These are phyloP conservation scores for Sanghuangporus baumii DNA, from an alignment of 1,284 basidiomycete species.

Conservation along the genomic window DNA sequence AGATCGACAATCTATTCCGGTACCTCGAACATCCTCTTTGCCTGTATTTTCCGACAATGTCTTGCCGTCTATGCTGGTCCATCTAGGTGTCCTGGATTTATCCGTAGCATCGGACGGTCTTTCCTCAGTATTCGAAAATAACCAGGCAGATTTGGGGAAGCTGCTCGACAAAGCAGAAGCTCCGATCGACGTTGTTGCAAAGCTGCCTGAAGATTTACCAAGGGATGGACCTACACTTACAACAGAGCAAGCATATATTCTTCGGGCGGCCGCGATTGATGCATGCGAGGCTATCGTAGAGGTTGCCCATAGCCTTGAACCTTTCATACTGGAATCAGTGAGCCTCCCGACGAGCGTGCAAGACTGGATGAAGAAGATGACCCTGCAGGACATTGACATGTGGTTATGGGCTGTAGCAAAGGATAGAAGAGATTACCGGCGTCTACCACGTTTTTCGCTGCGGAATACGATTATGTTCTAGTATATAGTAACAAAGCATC, in stretches of 20 bases:
- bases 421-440: constrained; percentile 62
- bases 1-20: constrained; percentile 45
- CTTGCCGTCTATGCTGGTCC: constrained; percentile 75
- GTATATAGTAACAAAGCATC: background rate
- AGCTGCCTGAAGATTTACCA: constrained; percentile 27
- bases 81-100: constrained; percentile 70
- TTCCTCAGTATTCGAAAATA: constrained; percentile 28
- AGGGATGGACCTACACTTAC: constrained; percentile 62
- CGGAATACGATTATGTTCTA: constrained; percentile 62
- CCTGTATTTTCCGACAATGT: constrained; percentile 88
- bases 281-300: constrained; percentile 66
- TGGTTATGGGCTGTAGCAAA: constrained; percentile 79
- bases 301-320: constrained; percentile 41
- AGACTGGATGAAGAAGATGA: constrained; percentile 52
- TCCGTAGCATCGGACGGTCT: constrained; percentile 34
- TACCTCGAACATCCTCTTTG: constrained; percentile 51
- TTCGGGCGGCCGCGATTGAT: constrained; percentile 76
- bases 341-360: constrained; percentile 22
- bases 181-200: constrained; percentile 4
- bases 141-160: background rate
- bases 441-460: constrained; percentile 57
- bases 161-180: constrained; percentile 4
- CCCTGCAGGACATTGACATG: constrained; percentile 55
- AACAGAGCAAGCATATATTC: constrained; percentile 57
- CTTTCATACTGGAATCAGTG: constrained; percentile 23